Evolutionary conservation across 1,284 basidiomycete species (phyloP).

Genomic region (Pterulicium gracile): DNA sequence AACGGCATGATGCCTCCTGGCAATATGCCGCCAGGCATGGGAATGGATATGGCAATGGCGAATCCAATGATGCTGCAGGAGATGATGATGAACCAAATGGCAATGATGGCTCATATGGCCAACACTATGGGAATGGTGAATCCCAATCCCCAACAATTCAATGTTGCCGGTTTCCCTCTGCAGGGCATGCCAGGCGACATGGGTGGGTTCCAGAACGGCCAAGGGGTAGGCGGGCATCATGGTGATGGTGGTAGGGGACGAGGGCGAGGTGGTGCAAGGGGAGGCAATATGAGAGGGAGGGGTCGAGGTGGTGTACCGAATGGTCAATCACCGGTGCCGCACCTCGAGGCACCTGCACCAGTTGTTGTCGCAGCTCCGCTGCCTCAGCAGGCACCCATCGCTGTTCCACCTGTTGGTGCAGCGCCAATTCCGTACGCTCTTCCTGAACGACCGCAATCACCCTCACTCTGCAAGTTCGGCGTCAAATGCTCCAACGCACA

Average conservation of each 20-base stretch:
- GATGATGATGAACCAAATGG: conserved; percentile 82
- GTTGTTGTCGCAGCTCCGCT: conserved; percentile 26
- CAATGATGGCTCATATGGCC: conserved; percentile 75
- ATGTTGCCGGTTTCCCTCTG: conserved; percentile 43
- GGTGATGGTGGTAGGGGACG: conserved; percentile 24
- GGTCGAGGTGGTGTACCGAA: conserved; percentile 30
- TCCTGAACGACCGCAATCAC: conserved; percentile 73
- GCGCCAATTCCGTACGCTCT: conserved; percentile 36
- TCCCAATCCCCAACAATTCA: conserved; percentile 40
- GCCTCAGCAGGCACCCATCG: conserved; percentile 17
- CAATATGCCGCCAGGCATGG: conserved; percentile 42
- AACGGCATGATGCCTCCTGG: conserved; percentile 48
- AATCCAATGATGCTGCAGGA: conserved; percentile 70
- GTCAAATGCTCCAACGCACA: conserved; percentile 81
- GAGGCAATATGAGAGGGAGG: conserved; percentile 21
- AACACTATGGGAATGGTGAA: conserved; percentile 63
- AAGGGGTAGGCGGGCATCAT: conserved; percentile 11
- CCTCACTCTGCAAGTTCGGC: conserved; percentile 84
- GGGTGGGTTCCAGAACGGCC: conserved; percentile 30
- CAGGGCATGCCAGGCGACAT: conserved; percentile 48
- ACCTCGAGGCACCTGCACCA: too few species aligned
- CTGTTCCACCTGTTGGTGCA: conserved; percentile 16
- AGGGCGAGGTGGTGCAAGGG: conserved; percentile 14
- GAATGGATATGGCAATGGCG: conserved; percentile 45
- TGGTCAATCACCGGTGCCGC: conserved; percentile 18